Base-by-base conservation (phyloP, 768 basidiomycete genomes). In the Gloeopeniophorella convolvens region DNA sequence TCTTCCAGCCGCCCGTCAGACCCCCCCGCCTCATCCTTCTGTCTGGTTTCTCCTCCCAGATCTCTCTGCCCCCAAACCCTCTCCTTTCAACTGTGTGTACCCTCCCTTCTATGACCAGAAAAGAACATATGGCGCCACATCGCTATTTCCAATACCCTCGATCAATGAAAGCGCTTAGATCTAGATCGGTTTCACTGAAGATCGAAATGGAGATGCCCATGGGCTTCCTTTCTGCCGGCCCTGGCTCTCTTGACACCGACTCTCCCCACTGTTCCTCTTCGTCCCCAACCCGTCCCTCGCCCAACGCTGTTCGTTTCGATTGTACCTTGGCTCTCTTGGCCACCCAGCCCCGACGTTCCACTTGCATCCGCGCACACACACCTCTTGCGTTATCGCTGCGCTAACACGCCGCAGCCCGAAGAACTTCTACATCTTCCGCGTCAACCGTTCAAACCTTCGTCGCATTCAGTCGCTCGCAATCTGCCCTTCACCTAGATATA, bases 161-260 rank as follows among this genome's bases (percentile, higher is more conserved):
- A 50, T 51, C 49, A 31, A 43, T 35, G 28, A n/a, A n/a, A n/a
- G n/a, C n/a, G n/a, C n/a, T n/a, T n/a, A n/a, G n/a, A n/a, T n/a
- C n/a, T n/a, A n/a, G n/a, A n/a, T n/a, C n/a, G n/a, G n/a, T n/a
- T 32, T 39, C 44, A 37, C 35, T 26, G 21, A n/a, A 44, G 23
- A 50, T 51, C 42, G 16, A 44, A 40, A 51, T 51, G 28, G 39
- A n/a, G n/a, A n/a, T n/a, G n/a, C n/a, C n/a, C n/a, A n/a, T n/a
- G n/a, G n/a, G n/a, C n/a, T n/a, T n/a, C n/a, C n/a, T n/a, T n/a
- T n/a, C n/a, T n/a, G n/a, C n/a, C n/a, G n/a, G n/a, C n/a, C n/a
- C n/a, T n/a, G n/a, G n/a, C n/a, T n/a, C n/a, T n/a, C n/a, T n/a
- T n/a, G n/a, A n/a, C n/a, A n/a, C n/a, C n/a, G n/a, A n/a, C n/a